Percentiles rank a stretch among this genome's conserved stretches.
These are phyloP conservation scores for Polygonum maritimum DNA, from an alignment of 148 eudicot species.

Conservation along the genomic window DNA sequence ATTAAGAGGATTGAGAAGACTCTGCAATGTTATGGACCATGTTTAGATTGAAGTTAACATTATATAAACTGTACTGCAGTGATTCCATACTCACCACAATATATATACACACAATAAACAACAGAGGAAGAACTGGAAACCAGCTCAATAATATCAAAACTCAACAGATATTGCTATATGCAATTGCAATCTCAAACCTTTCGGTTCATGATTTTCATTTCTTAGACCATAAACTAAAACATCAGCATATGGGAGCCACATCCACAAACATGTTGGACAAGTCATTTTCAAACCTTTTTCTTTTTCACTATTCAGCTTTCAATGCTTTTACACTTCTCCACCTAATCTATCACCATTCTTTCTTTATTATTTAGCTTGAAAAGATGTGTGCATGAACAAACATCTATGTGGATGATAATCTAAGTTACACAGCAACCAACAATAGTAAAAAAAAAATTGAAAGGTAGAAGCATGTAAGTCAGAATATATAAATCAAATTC, in stretches of 20 bases:
- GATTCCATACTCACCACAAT: background rate
- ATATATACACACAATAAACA: background rate
- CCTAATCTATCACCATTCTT: background rate
- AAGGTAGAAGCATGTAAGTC: background rate
- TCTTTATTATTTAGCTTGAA: background rate
- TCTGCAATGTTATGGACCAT: slow-evolving; percentile 31
- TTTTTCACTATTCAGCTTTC: no score
- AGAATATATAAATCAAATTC: slow-evolving; percentile 9
- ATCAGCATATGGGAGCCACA: no score
- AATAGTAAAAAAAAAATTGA: background rate
- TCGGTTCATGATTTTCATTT: background rate
- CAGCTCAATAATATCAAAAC: no score
- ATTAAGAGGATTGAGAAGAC: slow-evolving; percentile 82
- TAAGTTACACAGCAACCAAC: background rate
- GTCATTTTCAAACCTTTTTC: no score
- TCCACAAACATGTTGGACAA: no score
- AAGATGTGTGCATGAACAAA: background rate
- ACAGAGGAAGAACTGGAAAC: no score
- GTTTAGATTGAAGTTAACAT: background rate
- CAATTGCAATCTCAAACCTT: background rate
- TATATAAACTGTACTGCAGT: background rate
- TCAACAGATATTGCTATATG: background rate
- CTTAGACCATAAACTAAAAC: no score
- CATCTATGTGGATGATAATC: background rate
- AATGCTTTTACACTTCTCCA: no score